Evolutionary conservation across 495 filamentous ascomycete species (phyloP).

Genomic region (Venustampulla echinocandica): DNA sequence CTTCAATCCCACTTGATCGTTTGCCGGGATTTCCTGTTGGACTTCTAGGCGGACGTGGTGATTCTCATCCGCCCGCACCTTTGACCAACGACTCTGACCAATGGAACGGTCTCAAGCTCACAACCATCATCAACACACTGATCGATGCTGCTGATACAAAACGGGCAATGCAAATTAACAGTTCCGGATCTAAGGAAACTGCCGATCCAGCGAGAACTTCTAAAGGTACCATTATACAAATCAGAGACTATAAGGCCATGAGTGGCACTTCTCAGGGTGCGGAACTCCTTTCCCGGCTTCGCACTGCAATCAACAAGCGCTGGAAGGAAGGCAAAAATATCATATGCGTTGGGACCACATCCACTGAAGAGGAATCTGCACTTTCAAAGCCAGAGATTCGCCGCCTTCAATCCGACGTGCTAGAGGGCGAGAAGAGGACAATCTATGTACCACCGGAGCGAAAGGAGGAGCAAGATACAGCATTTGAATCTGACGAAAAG

Average conservation of each 20-base stretch:
- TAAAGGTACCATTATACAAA: constrained; percentile 51
- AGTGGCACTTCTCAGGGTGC: constrained; percentile 52
- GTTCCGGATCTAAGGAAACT: neutral
- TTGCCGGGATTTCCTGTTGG: neutral
- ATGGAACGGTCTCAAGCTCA: constrained; percentile 30
- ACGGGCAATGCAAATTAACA: constrained; percentile 3
- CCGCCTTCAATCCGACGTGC: constrained; percentile 30
- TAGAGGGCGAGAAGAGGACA: constrained; percentile 32
- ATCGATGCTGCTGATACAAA: constrained; percentile 20
- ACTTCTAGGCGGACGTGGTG: neutral
- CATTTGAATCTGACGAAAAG: constrained; percentile 30
- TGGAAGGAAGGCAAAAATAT: constrained; percentile 61
- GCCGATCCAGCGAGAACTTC: constrained; percentile 23
- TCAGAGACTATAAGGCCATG: constrained; percentile 75
- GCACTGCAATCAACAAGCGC: constrained; percentile 58
- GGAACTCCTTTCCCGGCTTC: constrained; percentile 54
- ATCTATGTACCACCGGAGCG: constrained; percentile 38
- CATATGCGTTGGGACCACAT: constrained; percentile 64
- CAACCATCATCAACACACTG: constrained; percentile 23
- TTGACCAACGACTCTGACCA: constrained; percentile 7
- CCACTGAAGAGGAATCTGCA: constrained; percentile 6
- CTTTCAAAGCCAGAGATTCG: constrained; percentile 20
- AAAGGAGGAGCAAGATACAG: constrained; percentile 13
- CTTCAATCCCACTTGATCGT: no score
- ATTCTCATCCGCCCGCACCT: neutral